Evolutionary conservation across 768 basidiomycete genomes (phyloP).

Genomic region (Lactarius sp.): DNA sequence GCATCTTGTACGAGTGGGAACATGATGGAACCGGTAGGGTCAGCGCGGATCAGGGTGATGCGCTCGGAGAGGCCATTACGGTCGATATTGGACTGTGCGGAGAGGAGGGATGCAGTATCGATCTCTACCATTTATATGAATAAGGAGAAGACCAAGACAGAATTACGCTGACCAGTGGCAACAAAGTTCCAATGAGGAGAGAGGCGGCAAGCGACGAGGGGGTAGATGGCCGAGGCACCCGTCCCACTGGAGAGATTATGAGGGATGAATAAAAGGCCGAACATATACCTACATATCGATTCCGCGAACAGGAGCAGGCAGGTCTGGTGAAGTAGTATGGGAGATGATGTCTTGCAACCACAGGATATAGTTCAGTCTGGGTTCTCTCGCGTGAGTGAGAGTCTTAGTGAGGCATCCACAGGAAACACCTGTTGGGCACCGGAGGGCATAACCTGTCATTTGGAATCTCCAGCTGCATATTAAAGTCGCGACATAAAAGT

Average conservation of each 20-base stretch:
- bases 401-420: neutral
- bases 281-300: constrained; percentile 62
- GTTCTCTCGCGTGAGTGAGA: neutral
- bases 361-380: constrained; percentile 80
- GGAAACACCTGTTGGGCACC: constrained; percentile 37
- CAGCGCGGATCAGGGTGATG: constrained; percentile 44
- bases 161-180: constrained; percentile 53
- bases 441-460: constrained; percentile 81
- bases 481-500: constrained; percentile 71
- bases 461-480: constrained; percentile 55
- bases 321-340: constrained; percentile 8
- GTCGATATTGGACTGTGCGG: constrained; percentile 53
- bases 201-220: constrained; percentile 61
- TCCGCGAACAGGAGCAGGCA: constrained; percentile 37
- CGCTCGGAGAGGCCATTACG: constrained; percentile 50
- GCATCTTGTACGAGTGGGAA: constrained; percentile 33
- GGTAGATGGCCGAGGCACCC: constrained; percentile 87
- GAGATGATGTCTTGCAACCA: constrained; percentile 68
- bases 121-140: constrained; percentile 47
- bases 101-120: constrained; percentile 54
- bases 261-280: neutral
- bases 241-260: constrained; percentile 59
- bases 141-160: neutral
- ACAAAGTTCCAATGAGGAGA: constrained; percentile 53
- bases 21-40: constrained; percentile 42